Evolutionary conservation across 371 early-diverging fungal species (phyloP).

Genomic region (Entomophthora muscae): DNA sequence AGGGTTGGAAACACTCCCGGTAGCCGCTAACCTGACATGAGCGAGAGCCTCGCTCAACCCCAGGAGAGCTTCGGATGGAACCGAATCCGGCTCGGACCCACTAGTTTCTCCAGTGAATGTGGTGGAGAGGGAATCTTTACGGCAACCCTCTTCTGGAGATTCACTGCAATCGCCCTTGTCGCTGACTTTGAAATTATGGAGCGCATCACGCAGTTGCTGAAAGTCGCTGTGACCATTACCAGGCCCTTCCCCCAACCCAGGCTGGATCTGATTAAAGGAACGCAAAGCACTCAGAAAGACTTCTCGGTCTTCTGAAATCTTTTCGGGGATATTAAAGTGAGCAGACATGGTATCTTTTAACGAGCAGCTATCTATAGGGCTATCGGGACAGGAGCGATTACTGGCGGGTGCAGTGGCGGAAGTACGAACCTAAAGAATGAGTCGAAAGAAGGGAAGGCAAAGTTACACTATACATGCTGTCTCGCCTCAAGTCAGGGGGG

Average conservation of each 20-base stretch:
- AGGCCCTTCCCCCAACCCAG: background rate
- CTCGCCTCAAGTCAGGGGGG: background rate
- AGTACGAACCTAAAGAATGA: conserved; percentile 3
- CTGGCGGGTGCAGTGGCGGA: background rate
- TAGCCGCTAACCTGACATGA: background rate
- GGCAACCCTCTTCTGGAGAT: background rate
- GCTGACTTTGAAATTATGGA: background rate
- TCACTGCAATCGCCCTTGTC: background rate
- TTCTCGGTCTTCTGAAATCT: background rate
- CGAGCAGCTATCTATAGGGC: background rate
- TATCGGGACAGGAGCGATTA: background rate
- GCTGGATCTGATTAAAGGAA: background rate
- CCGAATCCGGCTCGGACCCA: background rate
- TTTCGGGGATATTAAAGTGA: background rate
- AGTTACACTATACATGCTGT: conserved; percentile 7
- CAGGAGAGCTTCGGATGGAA: background rate
- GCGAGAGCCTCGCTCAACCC: too few relatives aligned
- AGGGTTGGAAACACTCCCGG: background rate
- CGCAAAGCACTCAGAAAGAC: background rate
- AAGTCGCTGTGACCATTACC: background rate
- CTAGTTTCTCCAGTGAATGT: background rate
- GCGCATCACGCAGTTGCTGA: background rate
- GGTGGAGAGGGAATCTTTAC: background rate
- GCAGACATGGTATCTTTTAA: too few relatives aligned
- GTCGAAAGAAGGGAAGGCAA: background rate